phyloP scores from a whole-genome alignment of 768 basidiomycete genomes.

The Mycena pura region DNA sequence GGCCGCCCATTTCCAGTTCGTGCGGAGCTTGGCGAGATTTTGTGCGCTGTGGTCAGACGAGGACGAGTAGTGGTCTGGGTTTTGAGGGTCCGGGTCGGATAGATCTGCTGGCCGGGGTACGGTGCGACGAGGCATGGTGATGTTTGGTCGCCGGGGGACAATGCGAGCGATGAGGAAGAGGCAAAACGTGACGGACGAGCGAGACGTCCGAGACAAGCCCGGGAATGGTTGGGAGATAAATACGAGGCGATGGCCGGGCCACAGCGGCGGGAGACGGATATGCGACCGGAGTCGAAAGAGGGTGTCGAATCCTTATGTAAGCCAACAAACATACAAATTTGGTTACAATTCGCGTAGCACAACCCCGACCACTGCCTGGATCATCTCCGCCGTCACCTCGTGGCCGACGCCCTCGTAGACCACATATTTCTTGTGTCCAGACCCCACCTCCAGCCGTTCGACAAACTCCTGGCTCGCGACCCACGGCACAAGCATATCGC shows the following conservation, averaged over 20 bases:
- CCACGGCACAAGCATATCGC: conserved; percentile 75
- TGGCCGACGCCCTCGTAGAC: conserved; percentile 68
- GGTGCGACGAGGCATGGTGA: conserved; percentile 64
- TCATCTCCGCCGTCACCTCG: conserved; percentile 66
- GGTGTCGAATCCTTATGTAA: neutral
- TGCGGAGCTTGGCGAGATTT: conserved; percentile 65
- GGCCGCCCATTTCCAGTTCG: conserved; percentile 92
- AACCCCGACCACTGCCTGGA: conserved; percentile 49
- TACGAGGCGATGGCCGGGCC: neutral
- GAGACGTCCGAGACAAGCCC: neutral
- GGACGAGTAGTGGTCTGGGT: neutral
- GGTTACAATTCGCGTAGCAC: conserved; percentile 31
- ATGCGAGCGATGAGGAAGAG: neutral
- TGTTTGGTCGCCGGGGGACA: conserved; percentile 8
- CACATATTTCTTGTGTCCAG: conserved; percentile 62
- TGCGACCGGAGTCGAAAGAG: too few relatives aligned
- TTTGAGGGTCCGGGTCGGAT: conserved; percentile 5
- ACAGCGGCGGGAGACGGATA: neutral
- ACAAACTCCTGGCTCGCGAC: conserved; percentile 62
- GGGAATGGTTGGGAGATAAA: neutral
- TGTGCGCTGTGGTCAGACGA: conserved; percentile 26
- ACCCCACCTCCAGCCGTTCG: conserved; percentile 58
- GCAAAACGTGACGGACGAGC: too few relatives aligned
- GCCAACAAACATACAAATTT: neutral
- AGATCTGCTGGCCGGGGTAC: conserved; percentile 44